phyloP scores from a whole-genome alignment of 2,329 filamentous ascomycete genomes.

The Xylaria digitata region DNA sequence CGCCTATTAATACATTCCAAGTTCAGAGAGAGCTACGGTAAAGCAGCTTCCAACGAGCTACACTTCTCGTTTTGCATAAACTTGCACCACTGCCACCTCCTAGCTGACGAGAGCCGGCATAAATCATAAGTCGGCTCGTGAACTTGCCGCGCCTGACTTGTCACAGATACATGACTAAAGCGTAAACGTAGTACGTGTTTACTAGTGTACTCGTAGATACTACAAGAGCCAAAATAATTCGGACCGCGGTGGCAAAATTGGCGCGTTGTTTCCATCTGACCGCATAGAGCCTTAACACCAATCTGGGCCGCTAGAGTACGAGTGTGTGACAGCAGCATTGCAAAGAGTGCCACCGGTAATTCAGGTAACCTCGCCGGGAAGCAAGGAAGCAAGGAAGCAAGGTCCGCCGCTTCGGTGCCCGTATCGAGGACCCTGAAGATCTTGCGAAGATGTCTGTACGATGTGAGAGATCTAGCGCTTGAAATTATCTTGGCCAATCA shows the following conservation, averaged over 20 bases:
- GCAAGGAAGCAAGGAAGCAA: conserved; percentile 33
- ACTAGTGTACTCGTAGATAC: conserved; percentile 3
- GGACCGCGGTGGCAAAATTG: conserved; percentile 24
- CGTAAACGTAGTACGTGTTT: not conserved
- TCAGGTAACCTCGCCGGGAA: conserved; percentile 28
- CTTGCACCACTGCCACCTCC: conserved; percentile 24
- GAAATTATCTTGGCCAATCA: conserved; percentile 40
- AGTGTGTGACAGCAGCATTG: conserved; percentile 7
- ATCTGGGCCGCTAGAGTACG: conserved; percentile 1
- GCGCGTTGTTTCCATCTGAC: conserved; percentile 20
- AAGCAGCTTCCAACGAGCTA: not conserved
- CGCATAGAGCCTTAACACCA: conserved; percentile 13
- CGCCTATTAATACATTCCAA: too few relatives aligned
- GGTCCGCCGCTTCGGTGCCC: conserved; percentile 28
- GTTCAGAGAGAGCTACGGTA: not conserved
- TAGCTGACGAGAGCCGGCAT: conserved; percentile 34
- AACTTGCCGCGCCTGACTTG: conserved; percentile 23
- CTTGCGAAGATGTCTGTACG: conserved; percentile 42
- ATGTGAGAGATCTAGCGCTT: conserved; percentile 42
- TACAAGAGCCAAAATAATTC: not conserved
- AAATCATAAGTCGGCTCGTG: conserved; percentile 24
- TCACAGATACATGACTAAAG: conserved; percentile 27
- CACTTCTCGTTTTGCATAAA: not conserved
- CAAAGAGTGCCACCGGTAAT: conserved; percentile 1
- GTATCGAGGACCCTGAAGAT: conserved; percentile 48